Evolutionary conservation across 805 yeast genomes (phyloP).

Genomic region (Jamesozyma spencerorum): DNA sequence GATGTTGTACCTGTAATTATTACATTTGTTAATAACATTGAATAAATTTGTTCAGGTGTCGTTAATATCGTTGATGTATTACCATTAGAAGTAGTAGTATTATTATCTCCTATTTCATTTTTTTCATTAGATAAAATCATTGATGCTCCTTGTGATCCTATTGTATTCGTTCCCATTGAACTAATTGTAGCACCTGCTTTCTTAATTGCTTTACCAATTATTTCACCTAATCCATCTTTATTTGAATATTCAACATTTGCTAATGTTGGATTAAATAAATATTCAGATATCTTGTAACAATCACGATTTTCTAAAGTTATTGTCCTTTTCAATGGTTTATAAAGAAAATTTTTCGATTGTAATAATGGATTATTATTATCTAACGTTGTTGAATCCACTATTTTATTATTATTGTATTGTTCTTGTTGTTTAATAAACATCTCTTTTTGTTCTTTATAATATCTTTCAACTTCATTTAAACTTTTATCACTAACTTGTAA

Average conservation of each 20-base stretch:
- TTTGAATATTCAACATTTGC: conserved; percentile 12
- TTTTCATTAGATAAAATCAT: conserved; percentile 3
- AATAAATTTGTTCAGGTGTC: conserved; percentile 26
- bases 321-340: conserved; percentile 12
- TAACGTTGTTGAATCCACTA: conserved; percentile 1
- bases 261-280: conserved; percentile 22
- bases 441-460: conserved; percentile 19
- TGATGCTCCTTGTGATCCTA: conserved; percentile 12
- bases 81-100: background rate
- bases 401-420: conserved; percentile 10
- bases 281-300: conserved; percentile 21
- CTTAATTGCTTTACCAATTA: conserved; percentile 20
- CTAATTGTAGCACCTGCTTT: conserved; percentile 23
- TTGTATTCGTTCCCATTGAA: conserved; percentile 11
- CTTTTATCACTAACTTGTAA: conserved; percentile 24
- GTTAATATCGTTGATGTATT: too few relatives aligned
- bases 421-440: conserved; percentile 15
- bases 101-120: background rate
- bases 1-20: conserved; percentile 77
- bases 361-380: conserved; percentile 14
- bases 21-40: conserved; percentile 41
- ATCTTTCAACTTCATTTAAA: conserved; percentile 18
- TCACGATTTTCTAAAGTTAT: conserved; percentile 19
- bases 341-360: conserved; percentile 17
- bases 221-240: conserved; percentile 23